Conservation (phyloP, 2,329 filamentous ascomycete genomes). For the Xylariaceae sp. region DNA sequence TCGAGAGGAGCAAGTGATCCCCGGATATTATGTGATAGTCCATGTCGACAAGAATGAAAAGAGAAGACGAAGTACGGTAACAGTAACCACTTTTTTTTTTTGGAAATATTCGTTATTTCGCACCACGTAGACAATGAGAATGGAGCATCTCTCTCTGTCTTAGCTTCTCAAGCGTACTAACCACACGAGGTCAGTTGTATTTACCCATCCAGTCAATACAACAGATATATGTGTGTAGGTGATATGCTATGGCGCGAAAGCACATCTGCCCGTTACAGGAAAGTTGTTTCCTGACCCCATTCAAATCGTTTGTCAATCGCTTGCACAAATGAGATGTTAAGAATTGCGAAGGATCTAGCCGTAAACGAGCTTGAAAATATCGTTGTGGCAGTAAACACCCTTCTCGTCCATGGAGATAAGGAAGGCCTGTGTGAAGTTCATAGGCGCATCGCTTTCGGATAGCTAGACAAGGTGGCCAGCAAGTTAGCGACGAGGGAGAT, state of each 20-base stretch:
- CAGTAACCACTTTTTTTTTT: background rate
- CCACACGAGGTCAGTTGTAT: background rate
- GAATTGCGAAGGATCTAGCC: constrained; percentile 34
- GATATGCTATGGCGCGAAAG: background rate
- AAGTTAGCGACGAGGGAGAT: background rate
- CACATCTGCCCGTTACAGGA: background rate
- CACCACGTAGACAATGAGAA: background rate
- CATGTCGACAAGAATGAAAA: background rate
- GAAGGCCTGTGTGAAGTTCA: constrained; percentile 90
- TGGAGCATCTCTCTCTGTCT: background rate
- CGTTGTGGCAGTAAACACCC: constrained; percentile 73
- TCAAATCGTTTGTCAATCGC: background rate
- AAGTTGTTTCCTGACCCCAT: background rate
- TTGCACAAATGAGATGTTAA: background rate
- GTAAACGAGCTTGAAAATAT: constrained; percentile 89
- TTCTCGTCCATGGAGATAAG: constrained; percentile 61
- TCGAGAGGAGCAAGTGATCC: background rate
- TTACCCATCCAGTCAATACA: constrained; percentile 2
- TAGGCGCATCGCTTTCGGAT: constrained; percentile 76
- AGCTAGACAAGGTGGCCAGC: constrained; percentile 49
- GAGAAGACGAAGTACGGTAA: background rate
- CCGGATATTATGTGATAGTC: background rate
- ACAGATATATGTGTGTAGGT: background rate
- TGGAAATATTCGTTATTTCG: background rate
- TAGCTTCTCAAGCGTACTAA: background rate